Base-by-base conservation (phyloP, 176 grass and related monocot species). In the Musa beccarii region DNA sequence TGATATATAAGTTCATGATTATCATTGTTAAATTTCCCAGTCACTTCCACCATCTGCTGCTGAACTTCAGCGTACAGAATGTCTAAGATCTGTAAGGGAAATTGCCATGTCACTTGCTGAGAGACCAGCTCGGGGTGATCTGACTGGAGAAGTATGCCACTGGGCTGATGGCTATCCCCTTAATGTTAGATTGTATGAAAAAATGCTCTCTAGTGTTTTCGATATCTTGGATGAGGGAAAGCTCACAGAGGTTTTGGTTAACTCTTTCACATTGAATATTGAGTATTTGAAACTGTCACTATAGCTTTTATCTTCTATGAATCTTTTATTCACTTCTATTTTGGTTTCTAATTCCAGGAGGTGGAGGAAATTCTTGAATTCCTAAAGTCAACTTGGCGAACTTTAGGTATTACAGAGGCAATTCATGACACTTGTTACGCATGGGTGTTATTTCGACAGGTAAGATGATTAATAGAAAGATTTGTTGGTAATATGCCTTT, bases 381-480 rank as follows among this genome's bases (percentile, higher is more conserved):
- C 14, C 76, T 99, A 56, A 99, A 89, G 75, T 91, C 90, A 53
- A 98, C 95, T 82, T 98, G 95, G 95, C 82, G 86, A 80, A 91
- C 87, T 76, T 80, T 98, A 85, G 95, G 95, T 73, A 87, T 98
- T 69, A 91, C 85, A 67, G 95, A 98, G 75, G 86, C 90, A 29
- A 87, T 98, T 78, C 95, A 98, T 76, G 95, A 93, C 76, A 93
- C 95, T 80, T 98, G 95, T 76, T 94, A 98, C 70, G 86, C 86
- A 85, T 98, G 95, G 95, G 91, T 98, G 71, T 93, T 98, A 76
- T 98, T 98, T 82, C 90, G 88, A 43, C 95, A 98, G 90, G 95
- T 98, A 89, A 82, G 81, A 56, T 25, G n/a, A 63, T 63, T 66
- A 66, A 53, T 54, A 73, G 23, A 73, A 75, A 65, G 52, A 20